Evolutionary conservation across 1,139 yeast species (phyloP).

Genomic region (Yamadazyma sp.): DNA sequence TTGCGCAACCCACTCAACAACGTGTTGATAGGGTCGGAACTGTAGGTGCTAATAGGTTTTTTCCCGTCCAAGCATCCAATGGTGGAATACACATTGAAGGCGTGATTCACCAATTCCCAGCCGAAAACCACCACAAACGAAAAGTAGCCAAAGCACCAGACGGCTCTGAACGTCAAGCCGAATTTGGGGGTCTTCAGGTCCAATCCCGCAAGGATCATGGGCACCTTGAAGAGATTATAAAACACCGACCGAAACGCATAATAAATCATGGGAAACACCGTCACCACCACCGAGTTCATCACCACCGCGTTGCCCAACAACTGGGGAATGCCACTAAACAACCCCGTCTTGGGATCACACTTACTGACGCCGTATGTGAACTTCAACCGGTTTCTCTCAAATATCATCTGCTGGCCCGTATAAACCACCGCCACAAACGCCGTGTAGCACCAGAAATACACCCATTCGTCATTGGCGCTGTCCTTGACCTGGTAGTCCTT

Average conservation of each 20-base stretch:
- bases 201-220: constrained; percentile 30
- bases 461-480: constrained; percentile 60
- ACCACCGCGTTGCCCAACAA: constrained; percentile 38
- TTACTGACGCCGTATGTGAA: constrained; percentile 49
- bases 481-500: constrained; percentile 54
- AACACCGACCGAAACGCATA: constrained; percentile 40
- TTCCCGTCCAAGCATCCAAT: constrained; percentile 82
- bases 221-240: constrained; percentile 37
- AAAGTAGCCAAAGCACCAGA: constrained; percentile 34
- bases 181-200: constrained; percentile 35
- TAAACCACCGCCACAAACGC: constrained; percentile 46
- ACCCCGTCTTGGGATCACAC: constrained; percentile 38
- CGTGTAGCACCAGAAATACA: constrained; percentile 49
- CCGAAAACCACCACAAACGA: constrained; percentile 41
- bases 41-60: constrained; percentile 63
- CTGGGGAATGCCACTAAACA: constrained; percentile 31
- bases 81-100: constrained; percentile 72
- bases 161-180: constrained; percentile 37
- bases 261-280: constrained; percentile 50
- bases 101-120: constrained; percentile 65
- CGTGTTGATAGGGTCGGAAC: constrained; percentile 73
- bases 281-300: constrained; percentile 27
- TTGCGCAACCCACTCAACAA: constrained; percentile 69
- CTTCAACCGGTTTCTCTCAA: constrained; percentile 60
- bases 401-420: constrained; percentile 51